Evolutionary conservation across 805 yeast genomes (phyloP).

Genomic region (Yarrowia sp.): DNA sequence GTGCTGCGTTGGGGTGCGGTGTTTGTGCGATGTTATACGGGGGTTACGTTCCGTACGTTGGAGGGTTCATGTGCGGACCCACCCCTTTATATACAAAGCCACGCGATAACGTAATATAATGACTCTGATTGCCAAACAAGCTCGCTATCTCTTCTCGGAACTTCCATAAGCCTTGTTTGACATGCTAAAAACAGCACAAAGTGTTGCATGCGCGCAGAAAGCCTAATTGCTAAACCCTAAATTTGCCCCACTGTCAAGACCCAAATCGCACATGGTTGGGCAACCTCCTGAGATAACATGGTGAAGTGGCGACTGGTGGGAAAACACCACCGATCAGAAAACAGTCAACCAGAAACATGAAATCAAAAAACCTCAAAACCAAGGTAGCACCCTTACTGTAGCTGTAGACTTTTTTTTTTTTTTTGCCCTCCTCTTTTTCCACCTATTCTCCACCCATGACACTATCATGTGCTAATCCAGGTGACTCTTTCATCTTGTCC

Average conservation of each 20-base stretch:
- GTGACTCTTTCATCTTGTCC: no score
- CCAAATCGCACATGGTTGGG: not conserved
- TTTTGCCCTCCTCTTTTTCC: no score
- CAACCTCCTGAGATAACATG: not conserved
- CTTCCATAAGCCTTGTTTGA: conserved; percentile 26
- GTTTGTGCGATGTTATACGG: not conserved
- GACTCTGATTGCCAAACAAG: conserved; percentile 27
- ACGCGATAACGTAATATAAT: conserved; percentile 24
- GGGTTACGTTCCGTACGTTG: not conserved
- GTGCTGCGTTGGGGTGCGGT: not conserved
- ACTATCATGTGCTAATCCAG: no score
- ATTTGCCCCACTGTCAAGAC: not conserved
- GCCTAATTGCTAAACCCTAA: not conserved
- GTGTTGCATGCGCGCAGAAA: not conserved
- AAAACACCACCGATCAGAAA: no score
- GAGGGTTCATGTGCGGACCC: not conserved
- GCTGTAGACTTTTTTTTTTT: no score
- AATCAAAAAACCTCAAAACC: no score
- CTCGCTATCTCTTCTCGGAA: conserved; percentile 27
- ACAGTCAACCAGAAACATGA: not conserved
- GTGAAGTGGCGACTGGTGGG: not conserved
- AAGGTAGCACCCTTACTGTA: no score
- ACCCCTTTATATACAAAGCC: conserved; percentile 17
- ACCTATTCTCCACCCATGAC: no score
- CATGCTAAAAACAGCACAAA: conserved; percentile 22